These are phyloP conservation scores for Boletus bicolor DNA, from an alignment of 768 basidiomycete species.

Conservation along the genomic window DNA sequence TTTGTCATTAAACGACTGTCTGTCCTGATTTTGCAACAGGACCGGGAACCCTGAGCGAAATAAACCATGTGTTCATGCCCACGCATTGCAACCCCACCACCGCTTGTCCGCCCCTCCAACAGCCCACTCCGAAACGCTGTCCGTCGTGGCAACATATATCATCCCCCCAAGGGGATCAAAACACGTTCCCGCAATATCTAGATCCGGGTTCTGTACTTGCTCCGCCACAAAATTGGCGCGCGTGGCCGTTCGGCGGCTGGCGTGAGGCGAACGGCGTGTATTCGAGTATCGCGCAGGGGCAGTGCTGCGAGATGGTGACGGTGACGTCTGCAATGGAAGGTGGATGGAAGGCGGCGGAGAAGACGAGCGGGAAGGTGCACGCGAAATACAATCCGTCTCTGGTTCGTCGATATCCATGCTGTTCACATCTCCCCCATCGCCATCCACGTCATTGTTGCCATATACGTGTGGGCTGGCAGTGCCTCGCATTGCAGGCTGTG, in stretches of 20 bases:
- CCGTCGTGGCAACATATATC: conserved; percentile 64
- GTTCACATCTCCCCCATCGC: conserved; percentile 35
- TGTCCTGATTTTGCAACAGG: not conserved
- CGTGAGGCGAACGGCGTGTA: conserved; percentile 17
- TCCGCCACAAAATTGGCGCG: conserved; percentile 12
- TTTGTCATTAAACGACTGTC: not conserved
- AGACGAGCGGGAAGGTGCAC: conserved; percentile 43
- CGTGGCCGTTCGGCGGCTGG: conserved; percentile 16
- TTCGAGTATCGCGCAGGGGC: conserved; percentile 19
- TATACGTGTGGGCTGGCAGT: conserved; percentile 11
- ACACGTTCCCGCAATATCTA: conserved; percentile 67
- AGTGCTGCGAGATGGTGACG: conserved; percentile 19
- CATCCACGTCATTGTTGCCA: conserved; percentile 22
- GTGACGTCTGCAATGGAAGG: conserved; percentile 27
- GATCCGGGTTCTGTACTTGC: conserved; percentile 20
- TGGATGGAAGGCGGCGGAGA: conserved; percentile 44
- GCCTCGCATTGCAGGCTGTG: conserved; percentile 20
- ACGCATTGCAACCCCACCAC: conserved; percentile 60
- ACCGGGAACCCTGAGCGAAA: not conserved
- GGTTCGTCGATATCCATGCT: conserved; percentile 50
- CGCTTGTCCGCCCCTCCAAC: conserved; percentile 68
- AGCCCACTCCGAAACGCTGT: conserved; percentile 74
- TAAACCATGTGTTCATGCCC: conserved; percentile 33
- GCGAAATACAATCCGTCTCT: conserved; percentile 55
- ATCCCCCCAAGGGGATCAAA: conserved; percentile 69